Conservation (phyloP, 2,329 filamentous ascomycete genomes). For the Trichoderma harzianum region DNA sequence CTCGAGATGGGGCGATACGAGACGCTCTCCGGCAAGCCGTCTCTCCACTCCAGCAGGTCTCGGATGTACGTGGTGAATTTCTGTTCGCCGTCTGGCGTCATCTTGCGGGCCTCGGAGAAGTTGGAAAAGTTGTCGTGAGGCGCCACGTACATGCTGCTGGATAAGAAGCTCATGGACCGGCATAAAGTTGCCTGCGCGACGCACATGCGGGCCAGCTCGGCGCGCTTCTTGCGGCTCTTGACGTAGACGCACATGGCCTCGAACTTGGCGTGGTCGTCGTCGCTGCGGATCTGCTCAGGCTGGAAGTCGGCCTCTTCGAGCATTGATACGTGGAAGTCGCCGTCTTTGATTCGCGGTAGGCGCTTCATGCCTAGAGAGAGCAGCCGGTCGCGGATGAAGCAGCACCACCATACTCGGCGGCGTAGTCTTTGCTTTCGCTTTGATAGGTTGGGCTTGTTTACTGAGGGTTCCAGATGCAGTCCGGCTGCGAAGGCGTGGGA, state of each 20-base stretch:
- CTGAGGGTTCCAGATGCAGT: slow-evolving; percentile 8
- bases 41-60: slow-evolving; percentile 15
- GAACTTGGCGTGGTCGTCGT: slow-evolving; percentile 2
- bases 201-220: slow-evolving; percentile 9
- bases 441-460: slow-evolving; percentile 6
- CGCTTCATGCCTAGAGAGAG: slow-evolving; percentile 12
- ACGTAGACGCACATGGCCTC: slow-evolving; percentile 10
- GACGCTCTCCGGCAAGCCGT: slow-evolving; percentile 8
- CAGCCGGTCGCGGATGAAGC: slow-evolving; percentile 15
- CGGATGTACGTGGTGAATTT: slow-evolving; percentile 14
- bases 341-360: background rate
- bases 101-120: background rate
- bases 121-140: slow-evolving; percentile 1
- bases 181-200: slow-evolving; percentile 6
- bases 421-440: slow-evolving; percentile 8
- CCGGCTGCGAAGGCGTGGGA: slow-evolving; percentile 13
- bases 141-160: slow-evolving; percentile 11
- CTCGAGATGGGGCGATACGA: slow-evolving; percentile 11
- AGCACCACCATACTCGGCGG: slow-evolving; percentile 11
- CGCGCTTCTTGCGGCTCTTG: slow-evolving; percentile 14
- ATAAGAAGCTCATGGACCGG: slow-evolving; percentile 13
- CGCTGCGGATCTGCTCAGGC: slow-evolving; percentile 9
- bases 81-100: background rate
- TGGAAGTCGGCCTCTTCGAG: slow-evolving; percentile 14
- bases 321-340: slow-evolving; percentile 10